phyloP scores from a whole-genome alignment of 306 rosid genomes.

The Rosa multiflora region DNA sequence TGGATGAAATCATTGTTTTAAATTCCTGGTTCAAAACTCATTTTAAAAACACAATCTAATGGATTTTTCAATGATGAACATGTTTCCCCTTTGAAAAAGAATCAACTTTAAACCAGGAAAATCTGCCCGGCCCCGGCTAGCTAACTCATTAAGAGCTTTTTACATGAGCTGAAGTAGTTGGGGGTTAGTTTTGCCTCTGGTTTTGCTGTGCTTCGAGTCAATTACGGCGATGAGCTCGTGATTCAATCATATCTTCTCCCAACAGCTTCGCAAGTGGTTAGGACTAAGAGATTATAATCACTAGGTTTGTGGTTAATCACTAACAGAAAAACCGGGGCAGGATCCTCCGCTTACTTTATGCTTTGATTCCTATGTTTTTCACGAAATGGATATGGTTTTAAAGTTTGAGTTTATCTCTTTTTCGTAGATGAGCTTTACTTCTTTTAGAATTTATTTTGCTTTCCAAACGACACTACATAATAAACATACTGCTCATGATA shows the following conservation, averaged over 20 bases:
- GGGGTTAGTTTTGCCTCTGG: neutral
- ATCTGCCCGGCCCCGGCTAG: conserved; percentile 12
- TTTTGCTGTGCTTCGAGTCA: conserved; percentile 21
- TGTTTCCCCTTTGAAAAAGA: conserved; percentile 7
- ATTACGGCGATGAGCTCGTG: conserved; percentile 25
- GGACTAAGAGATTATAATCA: neutral
- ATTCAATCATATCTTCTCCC: conserved; percentile 6
- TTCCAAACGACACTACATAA: too few relatives aligned
- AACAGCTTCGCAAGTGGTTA: neutral
- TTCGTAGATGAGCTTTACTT: too few relatives aligned
- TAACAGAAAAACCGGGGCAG: neutral
- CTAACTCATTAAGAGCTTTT: conserved; percentile 17
- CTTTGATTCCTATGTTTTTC: neutral
- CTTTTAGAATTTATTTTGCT: too few relatives aligned
- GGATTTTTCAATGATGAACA: conserved; percentile 1
- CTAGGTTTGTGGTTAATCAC: neutral
- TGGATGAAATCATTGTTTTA: conserved; percentile 11
- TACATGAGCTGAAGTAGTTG: neutral
- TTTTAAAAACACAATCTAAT: neutral
- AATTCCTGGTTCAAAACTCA: neutral
- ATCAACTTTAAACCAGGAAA: conserved; percentile 18
- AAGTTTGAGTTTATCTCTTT: neutral
- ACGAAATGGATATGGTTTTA: neutral
- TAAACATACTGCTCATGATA: too few relatives aligned
- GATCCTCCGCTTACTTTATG: neutral